Evolutionary conservation across 2,329 filamentous ascomycete genomes (phyloP), one percentile per base, ranked within the genome.

Genomic region (Diaporthe vexans): DNA sequence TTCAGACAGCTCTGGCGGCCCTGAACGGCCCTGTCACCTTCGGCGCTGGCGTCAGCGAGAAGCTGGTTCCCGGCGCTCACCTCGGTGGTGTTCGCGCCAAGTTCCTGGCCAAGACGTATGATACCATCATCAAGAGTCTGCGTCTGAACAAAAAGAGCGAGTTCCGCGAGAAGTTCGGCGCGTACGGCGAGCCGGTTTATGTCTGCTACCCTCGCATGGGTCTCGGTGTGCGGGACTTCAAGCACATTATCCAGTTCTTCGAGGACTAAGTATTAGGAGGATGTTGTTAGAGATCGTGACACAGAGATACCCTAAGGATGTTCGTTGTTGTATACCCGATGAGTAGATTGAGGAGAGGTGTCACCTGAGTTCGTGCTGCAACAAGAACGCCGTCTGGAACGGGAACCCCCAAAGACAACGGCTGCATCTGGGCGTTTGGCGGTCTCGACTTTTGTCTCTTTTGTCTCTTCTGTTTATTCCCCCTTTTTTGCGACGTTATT

Each of bases 91-190:
- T 95, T 68, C 92, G 94, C 77, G 93, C 95, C 75, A 94, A 92
- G 85, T 92, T 97, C 82, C 86, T 98, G 73, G 92, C 92, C 79
- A 93, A 92, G 79, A 95, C 94, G 0, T 98, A 98, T 85, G 91
- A 93, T 78, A 91, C 94, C 85, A 85, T 98, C 63, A 93, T 94
- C 56, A 94, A 94, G 79, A 94, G 95, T 81, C 91, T 97, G 78
- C 93, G 94, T 78, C 88, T 97, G 77, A 93, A 92, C 59, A 91
- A 93, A 81, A 98, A 97, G 90, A 93, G 91, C 71, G 95, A 95
- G 82, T 98, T 98, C 86, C 88, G 95, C 75, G 93, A 94, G 85
- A 98, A 98, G 88, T 91, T 98, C 82, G 95, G 95, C 71, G 94
- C 94, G 6, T 86, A 91, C 74, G 94, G 95, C 75, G 95, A 98